Base-by-base conservation (phyloP, 2,329 filamentous ascomycete genomes). In the Alternaria sp. region DNA sequence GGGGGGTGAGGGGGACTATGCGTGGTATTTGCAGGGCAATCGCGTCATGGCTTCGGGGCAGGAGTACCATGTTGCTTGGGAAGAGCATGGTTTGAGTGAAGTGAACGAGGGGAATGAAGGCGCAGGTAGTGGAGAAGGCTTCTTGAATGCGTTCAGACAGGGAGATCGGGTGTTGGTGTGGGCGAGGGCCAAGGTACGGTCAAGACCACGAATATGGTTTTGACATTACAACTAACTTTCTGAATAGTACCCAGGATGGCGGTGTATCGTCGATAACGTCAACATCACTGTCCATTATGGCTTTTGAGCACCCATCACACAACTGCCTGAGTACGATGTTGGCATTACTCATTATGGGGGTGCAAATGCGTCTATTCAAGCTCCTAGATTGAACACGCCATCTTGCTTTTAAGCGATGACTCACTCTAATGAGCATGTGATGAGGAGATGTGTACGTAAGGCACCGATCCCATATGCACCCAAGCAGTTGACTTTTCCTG, bases 21-120 rank as follows among this genome's bases (percentile, higher is more conserved):
- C 73, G 4, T 78, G 75, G 75, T 74, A 72, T 62, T 34, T 78
- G 4, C 75, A 78, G 54, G 69, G 69, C 0, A 77, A 77, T 34
- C 60, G 67, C 5, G 75, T 77, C 8, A 68, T 69, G 22, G 56
- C 51, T 14, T n/a, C 18, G 36, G 36, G n/a, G 1, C 7, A 18
- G 4, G 51, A 57, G 12, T 73, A 75, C 48, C 49, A 48, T 7
- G 56, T 75, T 11, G 43, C 67, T 1, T 77, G 74, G 73, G 58
- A 59, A 1, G 28, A 49, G 12, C 26, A 59, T 32, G 55, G 43
- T 0, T 2, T 49, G 5, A n/a, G 30, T 48, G 46, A 36, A 28
- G 4, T 34, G 1, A 14, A 38, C 16, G 54, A 69, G 30, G 70
- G 65, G 0, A 69, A 72, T 36, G 69, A 68, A 30, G 71, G 74